A percentile compares a stretch with the other conserved stretches of the same genome.
phyloP scores from a whole-genome alignment of 2,329 filamentous ascomycete genomes.

The Trichoderma sp. region DNA sequence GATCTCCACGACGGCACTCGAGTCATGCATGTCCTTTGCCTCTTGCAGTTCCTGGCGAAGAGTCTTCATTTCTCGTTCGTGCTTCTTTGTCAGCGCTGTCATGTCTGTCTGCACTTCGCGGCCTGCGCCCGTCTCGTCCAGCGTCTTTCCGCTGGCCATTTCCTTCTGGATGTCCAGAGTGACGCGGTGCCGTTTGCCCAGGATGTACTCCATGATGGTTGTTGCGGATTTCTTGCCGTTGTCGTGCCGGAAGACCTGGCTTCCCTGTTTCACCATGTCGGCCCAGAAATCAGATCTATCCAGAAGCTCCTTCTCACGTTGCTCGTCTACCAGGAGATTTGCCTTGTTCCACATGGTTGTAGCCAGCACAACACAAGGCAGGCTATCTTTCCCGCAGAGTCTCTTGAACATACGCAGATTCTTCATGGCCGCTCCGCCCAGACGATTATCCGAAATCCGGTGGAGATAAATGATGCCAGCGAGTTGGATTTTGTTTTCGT shows the following conservation, averaged over 20 bases:
- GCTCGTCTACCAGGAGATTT: neutral
- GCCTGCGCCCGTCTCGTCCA: neutral
- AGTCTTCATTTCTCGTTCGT: neutral
- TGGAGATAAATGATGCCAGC: neutral
- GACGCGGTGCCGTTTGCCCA: neutral
- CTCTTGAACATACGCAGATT: neutral
- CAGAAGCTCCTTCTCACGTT: neutral
- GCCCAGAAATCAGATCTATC: neutral
- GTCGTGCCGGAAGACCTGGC: neutral
- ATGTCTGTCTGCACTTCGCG: neutral
- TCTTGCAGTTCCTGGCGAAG: neutral
- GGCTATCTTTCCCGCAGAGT: neutral
- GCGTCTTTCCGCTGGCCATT: neutral
- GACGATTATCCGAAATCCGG: neutral
- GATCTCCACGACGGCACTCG: neutral
- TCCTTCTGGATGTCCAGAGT: neutral
- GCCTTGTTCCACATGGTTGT: neutral
- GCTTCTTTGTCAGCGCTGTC: neutral
- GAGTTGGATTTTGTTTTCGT: neutral
- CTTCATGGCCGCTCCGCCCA: neutral
- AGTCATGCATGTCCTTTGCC: neutral
- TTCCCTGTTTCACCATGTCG: neutral
- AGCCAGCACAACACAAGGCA: neutral
- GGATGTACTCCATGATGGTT: neutral
- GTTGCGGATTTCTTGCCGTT: neutral